Base-by-base conservation (phyloP, 2,329 filamentous ascomycete species). In the Aspergillus sp. region DNA sequence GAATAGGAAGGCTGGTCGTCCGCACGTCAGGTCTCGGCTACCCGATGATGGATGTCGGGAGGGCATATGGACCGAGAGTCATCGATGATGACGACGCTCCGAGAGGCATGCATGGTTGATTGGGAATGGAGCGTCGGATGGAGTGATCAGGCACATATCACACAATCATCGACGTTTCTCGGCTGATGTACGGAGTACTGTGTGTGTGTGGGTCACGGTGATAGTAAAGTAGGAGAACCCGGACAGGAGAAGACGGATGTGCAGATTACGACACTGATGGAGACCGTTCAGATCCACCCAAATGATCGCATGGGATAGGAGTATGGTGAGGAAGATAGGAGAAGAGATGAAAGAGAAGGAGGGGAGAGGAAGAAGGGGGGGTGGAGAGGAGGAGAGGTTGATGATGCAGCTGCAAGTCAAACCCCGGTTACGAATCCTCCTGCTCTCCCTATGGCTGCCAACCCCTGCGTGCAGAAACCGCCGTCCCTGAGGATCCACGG, bases 401-500 rank as follows among this genome's bases (percentile, higher is more conserved):
- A 17, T 17, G 34, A 17, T 17, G 34, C 34, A 38, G 34, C 34
- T 38, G 13, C 34, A 38, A 11, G 34, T 38, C 34, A 38, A 17
- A 38, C 6, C 34, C 16, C 31, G 45, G 31, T 34, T 34, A 47
- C 45, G 45, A 47, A 38, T 47, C 45, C 45, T 19, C 11, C 14
- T n/a, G 34, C 34, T 10, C n/a, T 36, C 29, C 43, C 21, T 45
- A 25, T 45, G 25, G 43, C 25, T 47, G 10, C 10, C 13, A n/a
- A 19, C 45, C 45, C 45, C 45, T 47, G 45, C 17, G 16, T 47
- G 45, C 45, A 47, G 45, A 29, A 21, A 23, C 19, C 17, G 44
- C 19, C n/a, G 29, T 14, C 50, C 45, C 41, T 53, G 50, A 45
- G 38, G 47, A 53, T 53, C 51, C 31, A 32, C 41, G n/a, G n/a